Percentiles rank a stretch among this genome's conserved stretches.
Evolutionary conservation across 2,329 filamentous ascomycete species (phyloP).

Genomic region (Colletotrichum coccodes): DNA sequence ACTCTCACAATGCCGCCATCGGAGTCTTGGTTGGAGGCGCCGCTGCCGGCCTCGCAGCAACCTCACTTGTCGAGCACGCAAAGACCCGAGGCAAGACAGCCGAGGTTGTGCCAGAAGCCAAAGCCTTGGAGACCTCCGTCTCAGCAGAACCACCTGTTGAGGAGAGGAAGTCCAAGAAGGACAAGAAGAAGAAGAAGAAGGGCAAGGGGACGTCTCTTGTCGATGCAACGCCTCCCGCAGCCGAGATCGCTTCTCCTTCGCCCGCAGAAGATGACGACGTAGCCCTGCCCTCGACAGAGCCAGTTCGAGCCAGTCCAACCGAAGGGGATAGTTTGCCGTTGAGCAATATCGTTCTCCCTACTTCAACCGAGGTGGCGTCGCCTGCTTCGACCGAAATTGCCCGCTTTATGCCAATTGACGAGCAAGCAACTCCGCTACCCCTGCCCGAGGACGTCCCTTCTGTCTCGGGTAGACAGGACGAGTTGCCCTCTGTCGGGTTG

Average conservation of each 20-base stretch:
- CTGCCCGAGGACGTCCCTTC: background rate
- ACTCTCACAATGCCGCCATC: background rate
- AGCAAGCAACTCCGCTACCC: background rate
- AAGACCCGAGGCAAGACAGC: background rate
- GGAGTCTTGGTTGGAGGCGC: conserved; percentile 8
- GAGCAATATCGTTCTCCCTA: background rate
- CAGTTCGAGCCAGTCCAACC: background rate
- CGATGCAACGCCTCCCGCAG: background rate
- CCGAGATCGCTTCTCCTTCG: background rate
- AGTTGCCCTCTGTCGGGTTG: background rate
- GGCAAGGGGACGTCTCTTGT: background rate
- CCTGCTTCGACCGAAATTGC: background rate
- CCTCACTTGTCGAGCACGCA: background rate
- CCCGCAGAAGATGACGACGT: background rate
- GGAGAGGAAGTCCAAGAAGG: conserved; percentile 41
- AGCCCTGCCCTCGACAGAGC: background rate
- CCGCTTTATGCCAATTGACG: background rate
- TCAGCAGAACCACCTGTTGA: background rate
- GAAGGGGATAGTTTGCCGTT: background rate
- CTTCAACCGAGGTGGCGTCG: background rate
- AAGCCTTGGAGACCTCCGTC: background rate
- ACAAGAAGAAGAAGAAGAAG: conserved; percentile 45
- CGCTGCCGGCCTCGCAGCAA: conserved; percentile 10
- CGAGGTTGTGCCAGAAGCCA: conserved; percentile 1
- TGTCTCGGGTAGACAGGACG: background rate